phyloP scores from a whole-genome alignment of 345 rosid species.

The Eucalyptus coolabah region DNA sequence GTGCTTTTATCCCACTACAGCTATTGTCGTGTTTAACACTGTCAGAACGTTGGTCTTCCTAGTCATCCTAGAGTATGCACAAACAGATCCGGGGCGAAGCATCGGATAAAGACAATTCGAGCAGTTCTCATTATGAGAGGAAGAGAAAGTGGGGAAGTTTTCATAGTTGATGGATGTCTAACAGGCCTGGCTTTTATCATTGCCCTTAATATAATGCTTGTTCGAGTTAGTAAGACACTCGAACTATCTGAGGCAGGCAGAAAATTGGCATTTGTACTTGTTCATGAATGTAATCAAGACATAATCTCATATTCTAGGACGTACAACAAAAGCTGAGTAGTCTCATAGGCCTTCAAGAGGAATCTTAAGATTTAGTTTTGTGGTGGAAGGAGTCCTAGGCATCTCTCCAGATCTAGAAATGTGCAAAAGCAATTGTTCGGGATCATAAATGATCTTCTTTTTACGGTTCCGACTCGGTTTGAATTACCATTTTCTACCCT shows the following conservation, averaged over 20 bases:
- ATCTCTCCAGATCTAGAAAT: neutral
- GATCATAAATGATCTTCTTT: neutral
- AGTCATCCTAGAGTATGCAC: too few relatives aligned
- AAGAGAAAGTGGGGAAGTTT: neutral
- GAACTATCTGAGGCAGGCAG: neutral
- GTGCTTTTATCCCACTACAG: neutral
- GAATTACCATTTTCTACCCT: neutral
- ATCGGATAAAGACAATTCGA: neutral
- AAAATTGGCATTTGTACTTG: neutral
- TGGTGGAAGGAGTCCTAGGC: neutral
- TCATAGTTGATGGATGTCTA: neutral
- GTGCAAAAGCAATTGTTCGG: neutral
- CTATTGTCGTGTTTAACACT: too few relatives aligned
- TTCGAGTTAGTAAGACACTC: neutral
- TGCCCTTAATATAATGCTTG: neutral
- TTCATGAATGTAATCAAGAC: neutral
- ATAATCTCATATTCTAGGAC: neutral
- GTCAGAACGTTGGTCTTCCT: too few relatives aligned
- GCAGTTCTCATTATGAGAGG: neutral
- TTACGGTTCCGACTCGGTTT: neutral
- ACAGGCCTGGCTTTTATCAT: neutral
- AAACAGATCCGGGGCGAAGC: neutral
- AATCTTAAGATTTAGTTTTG: neutral
- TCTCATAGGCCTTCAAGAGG: neutral
- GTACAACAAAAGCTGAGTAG: neutral